Conservation (phyloP, 1,284 basidiomycete species). For the Psilocybe mexicana region DNA sequence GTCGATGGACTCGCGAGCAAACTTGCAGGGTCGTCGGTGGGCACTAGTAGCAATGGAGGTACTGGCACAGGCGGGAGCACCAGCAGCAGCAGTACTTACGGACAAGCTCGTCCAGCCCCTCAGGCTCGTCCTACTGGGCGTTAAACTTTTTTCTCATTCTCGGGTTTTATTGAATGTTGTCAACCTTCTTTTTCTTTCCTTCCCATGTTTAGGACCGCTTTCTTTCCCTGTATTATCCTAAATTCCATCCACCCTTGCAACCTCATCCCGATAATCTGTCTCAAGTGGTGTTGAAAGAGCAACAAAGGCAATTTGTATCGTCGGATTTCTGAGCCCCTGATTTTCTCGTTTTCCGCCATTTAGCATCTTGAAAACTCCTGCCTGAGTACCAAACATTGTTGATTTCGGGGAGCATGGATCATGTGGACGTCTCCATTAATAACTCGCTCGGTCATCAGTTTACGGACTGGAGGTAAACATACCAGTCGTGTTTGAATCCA, state of each 20-base stretch:
- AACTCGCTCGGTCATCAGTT: neutral
- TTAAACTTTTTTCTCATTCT: constrained; percentile 3
- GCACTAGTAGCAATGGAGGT: neutral
- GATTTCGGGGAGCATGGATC: neutral
- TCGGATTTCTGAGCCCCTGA: too few relatives aligned
- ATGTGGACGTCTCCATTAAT: neutral
- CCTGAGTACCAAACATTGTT: neutral
- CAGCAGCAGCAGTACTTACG: neutral
- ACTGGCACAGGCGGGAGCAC: neutral
- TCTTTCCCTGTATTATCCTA: neutral
- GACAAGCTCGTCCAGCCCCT: neutral
- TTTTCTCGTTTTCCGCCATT: too few relatives aligned
- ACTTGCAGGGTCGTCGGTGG: constrained; percentile 32
- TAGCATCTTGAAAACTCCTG: too few relatives aligned
- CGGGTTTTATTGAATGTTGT: neutral
- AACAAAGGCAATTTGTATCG: too few relatives aligned
- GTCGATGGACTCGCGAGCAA: constrained; percentile 29
- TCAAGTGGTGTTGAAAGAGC: too few relatives aligned
- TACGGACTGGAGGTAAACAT: neutral
- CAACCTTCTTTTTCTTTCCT: neutral
- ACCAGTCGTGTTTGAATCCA: too few relatives aligned
- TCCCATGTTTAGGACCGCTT: neutral
- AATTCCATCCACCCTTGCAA: constrained; percentile 1
- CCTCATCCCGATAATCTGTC: too few relatives aligned
- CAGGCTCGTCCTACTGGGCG: constrained; percentile 10